Conservation (phyloP, 2,329 filamentous ascomycete species). For the Niveomyces coronatus region DNA sequence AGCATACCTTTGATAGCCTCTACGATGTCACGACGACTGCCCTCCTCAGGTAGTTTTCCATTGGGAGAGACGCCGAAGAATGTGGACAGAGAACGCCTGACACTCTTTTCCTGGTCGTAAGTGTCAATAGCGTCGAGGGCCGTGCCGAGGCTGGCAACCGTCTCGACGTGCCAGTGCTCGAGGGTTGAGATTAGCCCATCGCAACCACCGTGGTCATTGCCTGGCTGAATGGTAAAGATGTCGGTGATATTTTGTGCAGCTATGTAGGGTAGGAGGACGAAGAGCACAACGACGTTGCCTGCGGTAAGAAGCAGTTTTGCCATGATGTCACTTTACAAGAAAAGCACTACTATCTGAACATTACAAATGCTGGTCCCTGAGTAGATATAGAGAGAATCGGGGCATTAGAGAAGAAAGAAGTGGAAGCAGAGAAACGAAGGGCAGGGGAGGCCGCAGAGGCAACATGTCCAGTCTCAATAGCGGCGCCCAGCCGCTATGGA, state of each 20-base stretch:
- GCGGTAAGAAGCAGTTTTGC: neutral
- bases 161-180: neutral
- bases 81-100: neutral
- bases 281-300: neutral
- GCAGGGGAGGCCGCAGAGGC: no score
- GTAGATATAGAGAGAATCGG: no score
- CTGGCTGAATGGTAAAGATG: neutral
- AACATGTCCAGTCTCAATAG: no score
- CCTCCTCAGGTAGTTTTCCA: neutral
- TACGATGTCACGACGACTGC: no score
- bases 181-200: neutral
- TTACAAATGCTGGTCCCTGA: no score
- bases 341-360: no score
- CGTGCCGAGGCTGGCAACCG: neutral
- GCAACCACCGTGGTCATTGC: neutral
- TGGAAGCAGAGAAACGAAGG: no score
- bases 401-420: no score
- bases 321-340: no score
- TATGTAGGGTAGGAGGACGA: neutral
- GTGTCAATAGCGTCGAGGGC: neutral
- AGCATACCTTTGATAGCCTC: no score
- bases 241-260: neutral
- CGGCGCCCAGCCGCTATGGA: no score
- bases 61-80: neutral
- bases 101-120: neutral